Evolutionary conservation across 164 flowering plant genomes (phyloP), one percentile per base, ranked within the genome.

Genomic region (Buxus sempervirens): DNA sequence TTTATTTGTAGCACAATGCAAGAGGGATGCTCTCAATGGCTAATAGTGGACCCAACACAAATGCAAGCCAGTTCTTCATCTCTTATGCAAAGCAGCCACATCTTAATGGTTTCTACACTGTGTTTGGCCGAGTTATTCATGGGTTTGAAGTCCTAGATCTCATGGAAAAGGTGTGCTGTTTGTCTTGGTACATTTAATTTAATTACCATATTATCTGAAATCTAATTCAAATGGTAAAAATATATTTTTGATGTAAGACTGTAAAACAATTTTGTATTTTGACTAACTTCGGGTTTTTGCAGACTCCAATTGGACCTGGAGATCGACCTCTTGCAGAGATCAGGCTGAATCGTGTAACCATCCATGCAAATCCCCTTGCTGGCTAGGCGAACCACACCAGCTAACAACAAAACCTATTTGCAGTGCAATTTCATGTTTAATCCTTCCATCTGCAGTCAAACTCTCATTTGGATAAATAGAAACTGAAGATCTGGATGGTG

Each of bases 281-380:
- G 7, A 32, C 38, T 32, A 32, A 32, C 38, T 32, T 32, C 7
- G 38, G 24, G 58, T 57, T 53, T 70, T 16, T 73, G 48, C 85
- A 86, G 90, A 83, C 90, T 63, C 86, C 51, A 60, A 80, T 78
- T 9, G 88, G 88, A 48, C 77, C 77, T 2, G 83, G 82, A 23
- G 90, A 86, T 75, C 76, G 83, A 42, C 90, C 90, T 27, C 90
- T 86, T 65, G 85, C 82, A 53, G 86, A 80, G 80, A 86, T 93
- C 74, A 87, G 98, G 77, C 63, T 92, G 73, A 95, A 92, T 70
- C 97, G 98, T 13, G 90, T 95, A 51, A 95, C 99, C 0, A 90
- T 92, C 61, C 98, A 95, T 76, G 97, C 99, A 63, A 95, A 92
- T 58, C 98, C 99, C 54, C 93, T 95, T 42, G 98, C 97, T 77